Percentiles rank a stretch among this genome's conserved stretches.
Evolutionary conservation across 2,329 filamentous ascomycete genomes (phyloP).

Genomic region (Fusarium domesticum): DNA sequence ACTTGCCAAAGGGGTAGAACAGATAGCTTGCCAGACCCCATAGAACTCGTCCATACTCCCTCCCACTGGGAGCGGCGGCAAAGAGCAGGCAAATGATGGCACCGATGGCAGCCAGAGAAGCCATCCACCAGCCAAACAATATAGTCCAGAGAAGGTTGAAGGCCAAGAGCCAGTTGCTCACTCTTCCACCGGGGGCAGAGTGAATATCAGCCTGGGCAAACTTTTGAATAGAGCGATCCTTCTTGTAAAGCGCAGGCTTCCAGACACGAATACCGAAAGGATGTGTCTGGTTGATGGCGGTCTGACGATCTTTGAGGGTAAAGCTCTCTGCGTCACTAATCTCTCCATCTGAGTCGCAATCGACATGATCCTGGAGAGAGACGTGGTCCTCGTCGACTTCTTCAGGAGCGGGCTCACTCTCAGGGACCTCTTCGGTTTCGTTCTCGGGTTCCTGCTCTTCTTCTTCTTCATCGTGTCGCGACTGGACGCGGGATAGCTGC

Average conservation of each 20-base stretch:
- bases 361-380: constrained; percentile 47
- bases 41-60: constrained; percentile 81
- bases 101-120: constrained; percentile 68
- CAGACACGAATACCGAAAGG: constrained; percentile 98
- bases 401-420: constrained; percentile 28
- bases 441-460: constrained; percentile 21
- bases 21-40: constrained; percentile 82
- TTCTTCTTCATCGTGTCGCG: constrained; percentile 24
- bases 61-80: constrained; percentile 72
- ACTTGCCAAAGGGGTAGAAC: constrained; percentile 95
- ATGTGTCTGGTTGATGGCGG: constrained; percentile 98
- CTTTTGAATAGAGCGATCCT: constrained; percentile 92
- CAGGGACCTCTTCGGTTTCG: constrained; percentile 19
- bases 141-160: constrained; percentile 92
- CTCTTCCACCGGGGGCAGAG: constrained; percentile 83
- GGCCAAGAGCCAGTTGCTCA: constrained; percentile 78
- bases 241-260: constrained; percentile 99
- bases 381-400: constrained; percentile 38
- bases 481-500: constrained; percentile 43
- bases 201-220: constrained; percentile 96
- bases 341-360: constrained; percentile 66
- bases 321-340: constrained; percentile 95
- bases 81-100: constrained; percentile 77
- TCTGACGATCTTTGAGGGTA: constrained; percentile 91
- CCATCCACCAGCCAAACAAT: constrained; percentile 95